Conservation (phyloP, 2,329 filamentous ascomycete genomes). For the Phaeosphaeria sp. region DNA sequence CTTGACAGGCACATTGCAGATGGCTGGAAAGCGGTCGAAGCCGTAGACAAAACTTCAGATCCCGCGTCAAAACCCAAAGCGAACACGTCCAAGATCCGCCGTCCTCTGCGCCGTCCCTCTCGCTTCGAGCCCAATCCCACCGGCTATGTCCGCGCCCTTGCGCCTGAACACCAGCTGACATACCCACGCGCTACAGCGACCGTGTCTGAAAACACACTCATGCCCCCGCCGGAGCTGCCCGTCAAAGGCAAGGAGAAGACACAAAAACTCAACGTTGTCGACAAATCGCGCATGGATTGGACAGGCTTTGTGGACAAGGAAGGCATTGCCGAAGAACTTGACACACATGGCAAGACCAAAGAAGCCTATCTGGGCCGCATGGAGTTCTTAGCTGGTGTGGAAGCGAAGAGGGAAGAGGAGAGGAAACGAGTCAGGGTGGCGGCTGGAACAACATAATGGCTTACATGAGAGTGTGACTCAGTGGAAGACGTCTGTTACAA, state of each 20-base stretch:
- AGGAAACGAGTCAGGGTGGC: slow-evolving; percentile 53
- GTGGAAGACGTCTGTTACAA: neutral
- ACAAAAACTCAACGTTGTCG: slow-evolving; percentile 70
- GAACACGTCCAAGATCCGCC: slow-evolving; percentile 29
- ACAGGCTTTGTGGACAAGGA: slow-evolving; percentile 67
- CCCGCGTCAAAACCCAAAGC: slow-evolving; percentile 3
- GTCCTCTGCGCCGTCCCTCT: slow-evolving; percentile 52
- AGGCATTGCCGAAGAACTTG: slow-evolving; percentile 67
- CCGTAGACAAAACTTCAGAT: slow-evolving; percentile 7
- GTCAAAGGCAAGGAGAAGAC: slow-evolving; percentile 47
- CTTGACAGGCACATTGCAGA: slow-evolving; percentile 37
- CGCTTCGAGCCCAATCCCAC: slow-evolving; percentile 60
- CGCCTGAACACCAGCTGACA: slow-evolving; percentile 52
- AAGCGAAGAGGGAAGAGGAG: slow-evolving; percentile 63
- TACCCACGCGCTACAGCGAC: slow-evolving; percentile 38
- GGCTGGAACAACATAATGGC: neutral
- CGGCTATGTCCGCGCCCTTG: slow-evolving; percentile 54
- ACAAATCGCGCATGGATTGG: slow-evolving; percentile 72
- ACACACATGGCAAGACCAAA: slow-evolving; percentile 67
- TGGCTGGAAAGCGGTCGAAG: slow-evolving; percentile 38
- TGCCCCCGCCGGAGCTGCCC: slow-evolving; percentile 19
- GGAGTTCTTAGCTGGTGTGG: slow-evolving; percentile 67
- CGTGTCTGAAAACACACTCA: slow-evolving; percentile 4
- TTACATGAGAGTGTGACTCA: neutral
- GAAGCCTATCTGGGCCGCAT: slow-evolving; percentile 67